A percentile compares a stretch with the other conserved stretches of the same genome.
phyloP scores from a whole-genome alignment of 148 eudicot species.

The Camellia sinensis region DNA sequence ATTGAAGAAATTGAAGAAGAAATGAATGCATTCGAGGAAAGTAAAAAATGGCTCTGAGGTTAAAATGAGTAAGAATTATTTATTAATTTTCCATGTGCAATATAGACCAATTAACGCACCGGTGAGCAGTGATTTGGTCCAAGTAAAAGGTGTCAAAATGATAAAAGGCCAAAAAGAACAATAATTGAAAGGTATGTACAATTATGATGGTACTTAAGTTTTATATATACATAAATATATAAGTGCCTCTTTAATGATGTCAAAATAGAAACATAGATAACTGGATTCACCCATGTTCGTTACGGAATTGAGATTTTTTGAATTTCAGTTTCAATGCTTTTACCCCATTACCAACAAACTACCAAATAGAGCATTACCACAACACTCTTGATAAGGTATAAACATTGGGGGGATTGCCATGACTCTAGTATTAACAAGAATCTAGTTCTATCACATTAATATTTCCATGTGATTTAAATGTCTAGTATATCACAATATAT shows the following conservation, averaged over 20 bases:
- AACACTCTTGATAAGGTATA: no score
- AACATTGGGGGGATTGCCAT: no score
- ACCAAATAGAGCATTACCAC: neutral
- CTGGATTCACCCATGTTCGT: neutral
- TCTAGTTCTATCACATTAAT: no score
- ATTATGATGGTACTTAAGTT: no score
- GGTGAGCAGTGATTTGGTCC: neutral
- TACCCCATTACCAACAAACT: neutral
- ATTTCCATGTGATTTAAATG: no score
- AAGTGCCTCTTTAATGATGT: neutral
- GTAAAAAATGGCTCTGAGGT: neutral
- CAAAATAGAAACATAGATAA: neutral
- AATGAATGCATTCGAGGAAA: neutral
- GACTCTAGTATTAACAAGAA: no score
- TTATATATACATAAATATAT: neutral
- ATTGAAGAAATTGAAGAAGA: neutral
- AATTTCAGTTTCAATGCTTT: neutral
- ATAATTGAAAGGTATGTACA: neutral
- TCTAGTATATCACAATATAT: no score
- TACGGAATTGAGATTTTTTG: neutral
- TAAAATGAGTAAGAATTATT: no score
- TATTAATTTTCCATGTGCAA: no score
- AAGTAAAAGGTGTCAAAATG: no score
- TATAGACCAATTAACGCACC: neutral
- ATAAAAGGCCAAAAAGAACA: neutral